A percentile compares a stretch with the other conserved stretches of the same genome.
Evolutionary conservation across 1,139 yeast genomes (phyloP).

Genomic region (Yamadazyma mexicana): DNA sequence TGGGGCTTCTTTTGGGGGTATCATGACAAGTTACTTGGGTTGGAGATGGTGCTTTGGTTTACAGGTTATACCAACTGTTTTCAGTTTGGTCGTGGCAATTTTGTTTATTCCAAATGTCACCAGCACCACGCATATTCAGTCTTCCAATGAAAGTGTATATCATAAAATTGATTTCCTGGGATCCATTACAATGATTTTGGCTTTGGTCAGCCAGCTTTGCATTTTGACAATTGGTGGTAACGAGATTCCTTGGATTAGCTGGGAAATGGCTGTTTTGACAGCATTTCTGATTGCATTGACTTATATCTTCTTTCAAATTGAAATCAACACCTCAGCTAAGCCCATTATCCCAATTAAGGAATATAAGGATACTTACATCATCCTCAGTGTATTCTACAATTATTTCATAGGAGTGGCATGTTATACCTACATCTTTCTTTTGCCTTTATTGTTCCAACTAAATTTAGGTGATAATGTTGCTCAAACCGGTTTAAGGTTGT

Average conservation of each 20-base stretch:
- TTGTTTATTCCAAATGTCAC: constrained; percentile 19
- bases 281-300: constrained; percentile 14
- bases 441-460: constrained; percentile 40
- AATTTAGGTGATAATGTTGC: constrained; percentile 28
- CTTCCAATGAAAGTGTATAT: constrained; percentile 2
- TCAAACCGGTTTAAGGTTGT: constrained; percentile 30
- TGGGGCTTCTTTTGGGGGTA: constrained; percentile 29
- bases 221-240: constrained; percentile 28
- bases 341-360: constrained; percentile 37
- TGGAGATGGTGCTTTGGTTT: constrained; percentile 30
- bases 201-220: constrained; percentile 28
- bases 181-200: constrained; percentile 19
- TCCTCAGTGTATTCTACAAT: constrained; percentile 27
- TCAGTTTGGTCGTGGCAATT: constrained; percentile 21
- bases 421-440: constrained; percentile 37
- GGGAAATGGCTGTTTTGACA: constrained; percentile 6
- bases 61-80: constrained; percentile 18
- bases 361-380: constrained; percentile 23
- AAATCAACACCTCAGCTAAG: constrained; percentile 26
- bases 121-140: not conserved
- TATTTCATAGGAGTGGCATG: constrained; percentile 37
- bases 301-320: constrained; percentile 16
- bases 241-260: constrained; percentile 21
- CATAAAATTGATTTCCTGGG: constrained; percentile 22
- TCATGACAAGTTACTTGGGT: constrained; percentile 19